These are phyloP conservation scores for Davidsoniella eucalypti DNA, from an alignment of 2,329 filamentous ascomycete species.

Conservation along the genomic window DNA sequence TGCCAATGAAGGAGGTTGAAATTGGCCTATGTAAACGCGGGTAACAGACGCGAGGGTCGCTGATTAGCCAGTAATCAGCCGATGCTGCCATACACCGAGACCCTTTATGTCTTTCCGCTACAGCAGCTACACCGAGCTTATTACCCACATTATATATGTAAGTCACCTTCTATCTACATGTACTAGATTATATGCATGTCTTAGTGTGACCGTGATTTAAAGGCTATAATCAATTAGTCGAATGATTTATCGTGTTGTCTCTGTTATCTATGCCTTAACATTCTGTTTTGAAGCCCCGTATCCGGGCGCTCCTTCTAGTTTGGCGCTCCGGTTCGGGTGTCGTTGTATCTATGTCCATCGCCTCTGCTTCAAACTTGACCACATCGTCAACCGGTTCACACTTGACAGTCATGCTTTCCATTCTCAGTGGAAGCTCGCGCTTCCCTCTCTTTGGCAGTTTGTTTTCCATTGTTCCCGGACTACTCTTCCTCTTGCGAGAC, in stretches of 20 bases:
- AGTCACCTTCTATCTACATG: neutral
- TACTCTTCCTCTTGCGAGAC: slow-evolving; percentile 12
- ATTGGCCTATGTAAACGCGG: slow-evolving; percentile 14
- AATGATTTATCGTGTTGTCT: neutral
- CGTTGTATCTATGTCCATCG: slow-evolving; percentile 10
- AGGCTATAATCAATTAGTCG: neutral
- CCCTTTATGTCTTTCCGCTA: neutral
- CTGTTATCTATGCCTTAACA: slow-evolving; percentile 2
- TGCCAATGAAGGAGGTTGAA: slow-evolving; percentile 12
- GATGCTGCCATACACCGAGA: neutral
- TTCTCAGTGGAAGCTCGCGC: slow-evolving; percentile 2
- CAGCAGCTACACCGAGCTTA: neutral
- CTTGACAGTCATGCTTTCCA: slow-evolving; percentile 1
- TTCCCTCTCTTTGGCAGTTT: slow-evolving; percentile 4
- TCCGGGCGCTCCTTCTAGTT: slow-evolving; percentile 8
- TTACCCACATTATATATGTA: neutral
- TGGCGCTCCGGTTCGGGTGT: slow-evolving; percentile 9
- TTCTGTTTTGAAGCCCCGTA: slow-evolving; percentile 8
- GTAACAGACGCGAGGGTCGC: slow-evolving; percentile 12
- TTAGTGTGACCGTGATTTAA: neutral
- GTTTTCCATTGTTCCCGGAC: neutral
- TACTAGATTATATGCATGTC: neutral
- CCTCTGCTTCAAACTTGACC: slow-evolving; percentile 11
- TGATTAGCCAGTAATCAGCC: slow-evolving; percentile 1
- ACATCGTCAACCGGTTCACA: neutral